Conservation (phyloP, 345 rosid species). For the Hibiscus syriacus region DNA sequence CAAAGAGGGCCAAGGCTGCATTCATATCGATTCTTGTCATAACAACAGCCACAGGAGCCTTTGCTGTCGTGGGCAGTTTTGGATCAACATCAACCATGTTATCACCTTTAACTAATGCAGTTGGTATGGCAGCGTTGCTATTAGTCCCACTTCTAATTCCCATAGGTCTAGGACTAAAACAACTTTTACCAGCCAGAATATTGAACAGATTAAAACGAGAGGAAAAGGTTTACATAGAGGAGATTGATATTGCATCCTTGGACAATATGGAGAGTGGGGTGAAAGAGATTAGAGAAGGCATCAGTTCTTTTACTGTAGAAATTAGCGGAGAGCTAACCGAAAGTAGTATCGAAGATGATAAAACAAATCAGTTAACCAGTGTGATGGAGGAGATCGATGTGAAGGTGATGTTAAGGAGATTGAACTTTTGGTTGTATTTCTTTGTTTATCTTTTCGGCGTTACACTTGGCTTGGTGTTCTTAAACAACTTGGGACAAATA, state of each 20-base stretch:
- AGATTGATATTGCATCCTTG: conserved; percentile 6
- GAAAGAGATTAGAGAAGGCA: conserved; percentile 10
- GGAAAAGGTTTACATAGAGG: conserved; percentile 26
- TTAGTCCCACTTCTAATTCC: conserved; percentile 53
- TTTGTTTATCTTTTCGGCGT: conserved; percentile 68
- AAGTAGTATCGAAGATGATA: conserved; percentile 10
- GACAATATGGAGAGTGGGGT: neutral
- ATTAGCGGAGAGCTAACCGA: neutral
- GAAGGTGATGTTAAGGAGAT: conserved; percentile 42
- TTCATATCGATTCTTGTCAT: conserved; percentile 37
- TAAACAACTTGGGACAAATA: no score
- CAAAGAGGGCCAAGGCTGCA: conserved; percentile 18
- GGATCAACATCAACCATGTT: conserved; percentile 16
- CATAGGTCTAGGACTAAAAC: neutral
- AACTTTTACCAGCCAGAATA: neutral
- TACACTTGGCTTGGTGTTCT: conserved; percentile 66
- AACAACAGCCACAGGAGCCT: conserved; percentile 63
- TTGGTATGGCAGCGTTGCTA: conserved; percentile 44
- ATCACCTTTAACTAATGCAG: conserved; percentile 23
- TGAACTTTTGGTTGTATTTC: conserved; percentile 78
- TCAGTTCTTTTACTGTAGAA: neutral
- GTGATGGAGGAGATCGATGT: conserved; percentile 62
- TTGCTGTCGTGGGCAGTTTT: no score
- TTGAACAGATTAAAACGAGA: conserved; percentile 10
- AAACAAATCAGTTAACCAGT: conserved; percentile 2